A percentile compares a stretch with the other conserved stretches of the same genome.
These are phyloP conservation scores for Nicotiana otophora DNA, from an alignment of 257 asterid genomes.

Conservation along the genomic window DNA sequence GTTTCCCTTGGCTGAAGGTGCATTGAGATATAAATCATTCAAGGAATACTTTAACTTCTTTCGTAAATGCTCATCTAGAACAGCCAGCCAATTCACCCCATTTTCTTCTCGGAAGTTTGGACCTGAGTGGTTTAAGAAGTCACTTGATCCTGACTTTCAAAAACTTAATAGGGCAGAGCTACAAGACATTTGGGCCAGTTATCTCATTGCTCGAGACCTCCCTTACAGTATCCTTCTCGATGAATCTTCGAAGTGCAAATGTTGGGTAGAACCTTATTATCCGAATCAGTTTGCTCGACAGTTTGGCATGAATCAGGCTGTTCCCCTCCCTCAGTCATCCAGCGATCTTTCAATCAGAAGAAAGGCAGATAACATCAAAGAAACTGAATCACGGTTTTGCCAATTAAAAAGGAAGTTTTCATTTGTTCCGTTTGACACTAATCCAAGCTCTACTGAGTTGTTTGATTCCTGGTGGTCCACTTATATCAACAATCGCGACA, in stretches of 20 bases:
- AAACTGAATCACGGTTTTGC: neutral
- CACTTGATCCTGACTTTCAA: conserved; percentile 10
- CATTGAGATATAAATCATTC: conserved; percentile 1
- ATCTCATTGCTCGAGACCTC: conserved; percentile 9
- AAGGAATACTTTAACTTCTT: conserved; percentile 6
- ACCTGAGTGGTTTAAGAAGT: conserved; percentile 16
- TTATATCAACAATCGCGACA: neutral
- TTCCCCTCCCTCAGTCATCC: neutral
- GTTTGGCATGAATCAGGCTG: conserved; percentile 11
- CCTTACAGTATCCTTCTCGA: neutral
- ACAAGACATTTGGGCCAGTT: conserved; percentile 10
- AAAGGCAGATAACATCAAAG: neutral
- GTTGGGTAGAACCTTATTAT: conserved; percentile 1
- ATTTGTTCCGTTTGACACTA: neutral
- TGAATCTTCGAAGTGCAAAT: neutral
- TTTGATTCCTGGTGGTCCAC: conserved; percentile 10
- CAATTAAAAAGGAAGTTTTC: neutral
- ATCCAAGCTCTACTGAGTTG: neutral
- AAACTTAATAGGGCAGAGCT: neutral
- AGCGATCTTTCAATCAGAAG: neutral
- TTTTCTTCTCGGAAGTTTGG: conserved; percentile 1
- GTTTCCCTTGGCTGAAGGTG: conserved; percentile 6
- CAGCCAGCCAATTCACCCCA: conserved; percentile 7
- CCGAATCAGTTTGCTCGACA: conserved; percentile 17
- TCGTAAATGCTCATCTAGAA: neutral